Conservation (phyloP, 495 filamentous ascomycete genomes). For the Podospora anserina region DNA sequence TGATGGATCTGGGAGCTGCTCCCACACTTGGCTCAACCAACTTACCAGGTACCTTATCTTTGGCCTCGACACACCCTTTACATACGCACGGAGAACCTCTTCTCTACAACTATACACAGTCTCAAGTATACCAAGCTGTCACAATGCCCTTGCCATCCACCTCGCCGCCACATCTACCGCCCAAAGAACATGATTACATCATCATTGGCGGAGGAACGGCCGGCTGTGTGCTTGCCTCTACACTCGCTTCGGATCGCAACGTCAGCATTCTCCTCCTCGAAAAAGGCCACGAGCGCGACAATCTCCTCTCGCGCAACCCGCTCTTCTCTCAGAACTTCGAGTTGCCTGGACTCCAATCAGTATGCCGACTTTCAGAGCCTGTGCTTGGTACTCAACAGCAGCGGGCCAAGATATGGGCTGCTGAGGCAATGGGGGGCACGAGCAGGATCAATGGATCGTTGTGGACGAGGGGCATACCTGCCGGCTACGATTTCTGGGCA, state of each 20-base stretch:
- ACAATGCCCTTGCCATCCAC: background rate
- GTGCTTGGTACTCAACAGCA: constrained; percentile 14
- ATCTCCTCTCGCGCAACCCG: constrained; percentile 28
- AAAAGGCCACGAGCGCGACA: constrained; percentile 42
- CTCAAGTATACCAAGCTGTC: background rate
- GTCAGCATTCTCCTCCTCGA: constrained; percentile 48
- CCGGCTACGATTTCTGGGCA: constrained; percentile 27
- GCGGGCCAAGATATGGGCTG: constrained; percentile 22
- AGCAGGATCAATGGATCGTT: constrained; percentile 31
- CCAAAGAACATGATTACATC: background rate
- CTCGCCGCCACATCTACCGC: background rate
- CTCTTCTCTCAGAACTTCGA: constrained; percentile 24
- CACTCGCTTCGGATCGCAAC: constrained; percentile 47
- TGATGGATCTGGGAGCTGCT: background rate
- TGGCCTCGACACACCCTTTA: no score
- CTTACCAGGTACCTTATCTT: background rate
- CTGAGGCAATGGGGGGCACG: constrained; percentile 28
- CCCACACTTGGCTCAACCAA: background rate
- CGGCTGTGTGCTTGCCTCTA: constrained; percentile 49
- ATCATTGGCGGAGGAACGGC: constrained; percentile 28
- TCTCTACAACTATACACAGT: background rate
- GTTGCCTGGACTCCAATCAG: constrained; percentile 21
- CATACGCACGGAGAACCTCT: background rate
- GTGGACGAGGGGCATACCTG: constrained; percentile 27
- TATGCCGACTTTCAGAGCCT: constrained; percentile 26